Conservation (phyloP, 768 basidiomycete species). For the Russula brevipes region DNA sequence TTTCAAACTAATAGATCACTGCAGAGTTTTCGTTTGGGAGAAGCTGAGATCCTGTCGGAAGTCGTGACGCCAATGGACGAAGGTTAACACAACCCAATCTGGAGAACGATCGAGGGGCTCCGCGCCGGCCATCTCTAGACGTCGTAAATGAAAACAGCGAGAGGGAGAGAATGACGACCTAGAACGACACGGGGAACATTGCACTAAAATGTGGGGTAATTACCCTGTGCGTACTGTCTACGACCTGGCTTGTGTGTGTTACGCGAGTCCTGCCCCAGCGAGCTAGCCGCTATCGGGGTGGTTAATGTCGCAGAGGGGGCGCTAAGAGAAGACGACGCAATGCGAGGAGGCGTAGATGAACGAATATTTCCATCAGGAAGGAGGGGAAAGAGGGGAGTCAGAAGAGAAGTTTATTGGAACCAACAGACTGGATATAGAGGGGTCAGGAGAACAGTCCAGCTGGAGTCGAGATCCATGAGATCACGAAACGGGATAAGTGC, state of each 20-base stretch:
- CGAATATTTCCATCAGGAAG: conserved; percentile 26
- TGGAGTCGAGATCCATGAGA: conserved; percentile 19
- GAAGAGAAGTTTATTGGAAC: conserved; percentile 25
- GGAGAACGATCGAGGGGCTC: conserved; percentile 21
- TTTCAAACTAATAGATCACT: conserved; percentile 12
- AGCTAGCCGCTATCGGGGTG: conserved; percentile 18
- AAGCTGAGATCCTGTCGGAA: conserved; percentile 11
- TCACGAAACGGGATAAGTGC: conserved; percentile 19
- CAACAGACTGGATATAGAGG: conserved; percentile 22
- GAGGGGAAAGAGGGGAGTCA: conserved; percentile 22
- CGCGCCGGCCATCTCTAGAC: conserved; percentile 8
- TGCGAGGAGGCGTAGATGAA: conserved; percentile 25
- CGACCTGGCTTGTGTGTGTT: background rate
- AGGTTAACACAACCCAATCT: conserved; percentile 12
- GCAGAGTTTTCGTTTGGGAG: conserved; percentile 9
- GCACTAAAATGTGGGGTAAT: conserved; percentile 18
- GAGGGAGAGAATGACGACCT: conserved; percentile 13
- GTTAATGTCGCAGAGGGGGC: conserved; percentile 16
- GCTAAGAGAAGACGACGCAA: conserved; percentile 18
- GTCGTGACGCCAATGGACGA: conserved; percentile 15
- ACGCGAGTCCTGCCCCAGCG: conserved; percentile 3
- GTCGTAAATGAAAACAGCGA: conserved; percentile 7
- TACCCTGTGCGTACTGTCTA: background rate
- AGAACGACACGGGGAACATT: conserved; percentile 12
- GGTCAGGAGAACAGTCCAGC: conserved; percentile 18